These are phyloP conservation scores for Yamagishiella unicocca DNA, from an alignment of 139 green algal genomes.

Conservation along the genomic window DNA sequence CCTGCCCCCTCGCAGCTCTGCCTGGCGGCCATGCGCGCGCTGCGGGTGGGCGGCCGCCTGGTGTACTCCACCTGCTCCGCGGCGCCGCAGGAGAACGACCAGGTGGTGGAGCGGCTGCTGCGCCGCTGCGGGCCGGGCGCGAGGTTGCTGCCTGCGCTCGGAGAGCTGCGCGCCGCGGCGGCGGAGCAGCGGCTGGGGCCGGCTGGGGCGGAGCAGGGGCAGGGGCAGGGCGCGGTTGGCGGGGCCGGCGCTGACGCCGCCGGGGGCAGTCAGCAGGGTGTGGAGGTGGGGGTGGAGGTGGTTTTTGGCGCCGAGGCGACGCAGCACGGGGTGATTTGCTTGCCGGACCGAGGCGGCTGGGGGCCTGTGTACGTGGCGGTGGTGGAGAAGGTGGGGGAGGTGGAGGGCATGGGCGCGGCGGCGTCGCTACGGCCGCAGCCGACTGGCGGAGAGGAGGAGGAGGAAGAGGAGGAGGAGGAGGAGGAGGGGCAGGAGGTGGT, in stretches of 20 bases:
- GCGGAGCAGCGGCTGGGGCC: not conserved
- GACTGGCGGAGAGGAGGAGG: not conserved
- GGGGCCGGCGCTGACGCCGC: not conserved
- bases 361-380: conserved; percentile 70
- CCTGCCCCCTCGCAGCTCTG: conserved; percentile 15
- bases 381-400: conserved; percentile 62
- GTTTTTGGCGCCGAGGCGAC: conserved; percentile 51
- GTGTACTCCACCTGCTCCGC: conserved; percentile 83
- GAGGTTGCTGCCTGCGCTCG: conserved; percentile 14
- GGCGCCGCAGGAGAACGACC: conserved; percentile 70
- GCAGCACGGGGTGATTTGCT: conserved; percentile 60
- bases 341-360: conserved; percentile 62
- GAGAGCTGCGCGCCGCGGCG: no score
- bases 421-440: not conserved
- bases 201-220: not conserved
- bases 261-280: not conserved
- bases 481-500: not conserved
- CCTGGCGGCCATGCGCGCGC: conserved; percentile 51
- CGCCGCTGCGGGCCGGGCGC: not conserved
- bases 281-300: not conserved
- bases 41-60: conserved; percentile 70
- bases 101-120: conserved; percentile 64
- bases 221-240: not conserved
- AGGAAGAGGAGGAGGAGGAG: not conserved
- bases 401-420: not conserved